Evolutionary conservation across 164 flowering plant species (phyloP).

Genomic region (Brasenia schreberi): DNA sequence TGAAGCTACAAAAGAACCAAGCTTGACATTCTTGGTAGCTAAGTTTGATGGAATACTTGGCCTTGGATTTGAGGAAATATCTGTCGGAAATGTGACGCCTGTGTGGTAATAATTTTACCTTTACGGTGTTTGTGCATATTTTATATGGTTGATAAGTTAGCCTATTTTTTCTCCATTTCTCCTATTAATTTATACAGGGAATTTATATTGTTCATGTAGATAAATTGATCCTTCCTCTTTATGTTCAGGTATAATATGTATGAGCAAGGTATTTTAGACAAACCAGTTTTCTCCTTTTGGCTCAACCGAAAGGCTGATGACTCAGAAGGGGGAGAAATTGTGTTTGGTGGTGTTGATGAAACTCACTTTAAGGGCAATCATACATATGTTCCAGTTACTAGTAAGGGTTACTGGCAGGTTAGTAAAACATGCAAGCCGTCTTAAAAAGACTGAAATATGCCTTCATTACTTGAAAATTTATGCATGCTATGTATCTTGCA

Average conservation of each 20-base stretch:
- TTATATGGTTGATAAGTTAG: too few relatives aligned
- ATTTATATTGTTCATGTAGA: too few relatives aligned
- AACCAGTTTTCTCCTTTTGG: constrained; percentile 84
- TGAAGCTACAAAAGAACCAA: constrained; percentile 77
- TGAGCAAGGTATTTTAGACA: constrained; percentile 51
- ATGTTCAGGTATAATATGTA: constrained; percentile 73
- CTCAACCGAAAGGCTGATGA: constrained; percentile 55
- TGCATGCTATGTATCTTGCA: constrained; percentile 10
- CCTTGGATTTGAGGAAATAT: constrained; percentile 83
- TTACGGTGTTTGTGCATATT: too few relatives aligned
- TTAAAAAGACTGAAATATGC: too few relatives aligned
- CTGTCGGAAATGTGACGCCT: constrained; percentile 76
- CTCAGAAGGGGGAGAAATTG: constrained; percentile 77
- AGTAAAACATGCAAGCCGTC: constrained; percentile 3
- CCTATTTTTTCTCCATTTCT: too few relatives aligned
- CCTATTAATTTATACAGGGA: too few relatives aligned
- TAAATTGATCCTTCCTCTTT: not conserved
- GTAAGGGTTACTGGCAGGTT: constrained; percentile 95
- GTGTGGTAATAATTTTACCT: constrained; percentile 40
- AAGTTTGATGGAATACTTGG: constrained; percentile 95
- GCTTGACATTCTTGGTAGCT: constrained; percentile 64
- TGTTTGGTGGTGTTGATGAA: constrained; percentile 81
- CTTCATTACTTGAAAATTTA: not conserved
- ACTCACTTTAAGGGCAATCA: constrained; percentile 70
- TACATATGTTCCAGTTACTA: constrained; percentile 76